Evolutionary conservation across 2,329 filamentous ascomycete species (phyloP).

Genomic region (Stemphylium lycopersici): DNA sequence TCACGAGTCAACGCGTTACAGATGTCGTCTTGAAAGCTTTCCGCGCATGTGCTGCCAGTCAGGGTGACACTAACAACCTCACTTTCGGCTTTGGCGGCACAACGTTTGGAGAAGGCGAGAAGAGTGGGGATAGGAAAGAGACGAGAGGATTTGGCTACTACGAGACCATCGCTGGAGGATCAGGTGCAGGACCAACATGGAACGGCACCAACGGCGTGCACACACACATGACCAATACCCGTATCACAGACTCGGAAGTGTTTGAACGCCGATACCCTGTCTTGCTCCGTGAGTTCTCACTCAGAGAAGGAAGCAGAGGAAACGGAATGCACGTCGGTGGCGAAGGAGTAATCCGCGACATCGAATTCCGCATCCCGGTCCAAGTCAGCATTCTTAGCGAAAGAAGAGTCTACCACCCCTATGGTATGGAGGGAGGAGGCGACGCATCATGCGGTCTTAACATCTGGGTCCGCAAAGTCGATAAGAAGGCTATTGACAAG

Average conservation of each 20-base stretch:
- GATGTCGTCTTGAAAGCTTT: constrained; percentile 85
- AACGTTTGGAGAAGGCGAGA: constrained; percentile 15
- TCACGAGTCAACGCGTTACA: constrained; percentile 78
- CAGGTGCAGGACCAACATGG: constrained; percentile 75
- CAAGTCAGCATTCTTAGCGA: constrained; percentile 82
- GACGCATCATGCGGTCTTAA: constrained; percentile 82
- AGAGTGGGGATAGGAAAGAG: constrained; percentile 49
- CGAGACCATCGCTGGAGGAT: constrained; percentile 81
- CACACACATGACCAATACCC: constrained; percentile 85
- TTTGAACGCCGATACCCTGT: constrained; percentile 81
- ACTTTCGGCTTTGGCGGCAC: constrained; percentile 79
- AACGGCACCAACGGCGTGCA: constrained; percentile 78
- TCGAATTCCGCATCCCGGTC: constrained; percentile 79
- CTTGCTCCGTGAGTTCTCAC: constrained; percentile 70
- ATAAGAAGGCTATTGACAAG: constrained; percentile 33
- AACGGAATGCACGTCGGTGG: constrained; percentile 72
- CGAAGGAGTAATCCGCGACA: constrained; percentile 77
- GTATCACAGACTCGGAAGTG: constrained; percentile 80
- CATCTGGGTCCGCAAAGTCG: constrained; percentile 79
- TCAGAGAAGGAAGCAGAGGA: constrained; percentile 69
- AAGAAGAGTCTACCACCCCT: constrained; percentile 76
- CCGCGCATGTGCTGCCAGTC: constrained; percentile 75
- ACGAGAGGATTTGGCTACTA: constrained; percentile 85
- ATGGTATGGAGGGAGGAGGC: constrained; percentile 81
- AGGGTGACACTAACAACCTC: constrained; percentile 84